Percentiles rank a stretch among this genome's conserved stretches.
These are phyloP conservation scores for Gentiana macrophylla DNA, from an alignment of 257 asterid species.

Conservation along the genomic window DNA sequence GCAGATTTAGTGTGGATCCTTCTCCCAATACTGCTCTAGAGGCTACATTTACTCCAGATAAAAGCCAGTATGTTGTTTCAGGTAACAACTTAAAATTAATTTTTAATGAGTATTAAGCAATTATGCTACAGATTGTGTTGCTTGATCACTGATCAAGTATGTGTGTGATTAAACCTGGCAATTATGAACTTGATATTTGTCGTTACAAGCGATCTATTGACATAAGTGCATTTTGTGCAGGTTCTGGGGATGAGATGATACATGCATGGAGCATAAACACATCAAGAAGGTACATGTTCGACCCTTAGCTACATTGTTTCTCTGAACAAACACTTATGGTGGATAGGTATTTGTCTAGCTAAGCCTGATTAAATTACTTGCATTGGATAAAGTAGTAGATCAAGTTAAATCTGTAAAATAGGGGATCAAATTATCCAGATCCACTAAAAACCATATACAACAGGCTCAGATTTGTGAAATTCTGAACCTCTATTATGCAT, in stretches of 20 bases:
- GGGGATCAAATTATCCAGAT: no score
- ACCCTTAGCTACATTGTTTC: no score
- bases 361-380: no score
- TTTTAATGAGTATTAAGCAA: no score
- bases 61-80: conserved; percentile 78
- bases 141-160: background rate
- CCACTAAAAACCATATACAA: no score
- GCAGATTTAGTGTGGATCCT: conserved; percentile 74
- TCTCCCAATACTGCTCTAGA: conserved; percentile 54
- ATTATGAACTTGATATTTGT: background rate
- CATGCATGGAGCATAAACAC: conserved; percentile 78
- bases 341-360: no score
- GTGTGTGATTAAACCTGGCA: background rate
- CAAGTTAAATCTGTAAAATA: no score
- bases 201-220: conserved; percentile 1
- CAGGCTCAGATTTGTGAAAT: no score
- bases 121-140: background rate
- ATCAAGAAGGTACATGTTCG: conserved; percentile 41
- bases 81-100: conserved; percentile 29
- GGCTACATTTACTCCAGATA: conserved; percentile 94
- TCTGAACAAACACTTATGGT: no score
- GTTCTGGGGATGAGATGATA: conserved; percentile 85
- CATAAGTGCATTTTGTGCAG: conserved; percentile 24
- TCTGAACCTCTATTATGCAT: no score
- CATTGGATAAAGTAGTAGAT: no score